Conservation (phyloP, 441 rosid genomes). For the Pelargonium myrrhifolium region DNA sequence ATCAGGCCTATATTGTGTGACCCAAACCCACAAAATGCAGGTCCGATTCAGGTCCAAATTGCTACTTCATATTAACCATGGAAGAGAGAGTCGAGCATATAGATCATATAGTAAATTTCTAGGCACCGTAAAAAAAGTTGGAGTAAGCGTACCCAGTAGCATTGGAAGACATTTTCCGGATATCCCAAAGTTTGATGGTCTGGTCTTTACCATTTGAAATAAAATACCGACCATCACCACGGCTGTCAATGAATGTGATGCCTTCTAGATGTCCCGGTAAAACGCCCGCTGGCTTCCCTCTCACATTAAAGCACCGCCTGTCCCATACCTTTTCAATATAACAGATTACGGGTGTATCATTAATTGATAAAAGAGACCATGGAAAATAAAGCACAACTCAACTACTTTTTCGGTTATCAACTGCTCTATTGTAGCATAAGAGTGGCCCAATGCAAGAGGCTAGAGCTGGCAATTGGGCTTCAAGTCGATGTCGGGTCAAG, state of each 20-base stretch:
- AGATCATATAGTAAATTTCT: neutral
- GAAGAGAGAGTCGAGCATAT: neutral
- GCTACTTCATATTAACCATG: too few relatives aligned
- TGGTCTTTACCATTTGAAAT: slow-evolving; percentile 75
- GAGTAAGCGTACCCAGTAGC: slow-evolving; percentile 25
- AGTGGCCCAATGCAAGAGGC: too few relatives aligned
- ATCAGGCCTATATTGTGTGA: too few relatives aligned
- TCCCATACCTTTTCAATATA: slow-evolving; percentile 51
- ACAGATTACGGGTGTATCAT: neutral
- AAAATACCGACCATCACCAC: slow-evolving; percentile 58
- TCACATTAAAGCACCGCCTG: slow-evolving; percentile 43
- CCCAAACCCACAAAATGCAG: too few relatives aligned
- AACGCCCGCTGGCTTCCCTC: slow-evolving; percentile 49
- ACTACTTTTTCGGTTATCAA: neutral
- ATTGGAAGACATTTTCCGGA: slow-evolving; percentile 53
- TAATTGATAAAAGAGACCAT: too few relatives aligned
- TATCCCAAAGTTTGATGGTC: slow-evolving; percentile 64
- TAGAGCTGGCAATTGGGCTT: too few relatives aligned
- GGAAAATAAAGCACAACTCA: neutral
- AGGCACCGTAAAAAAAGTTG: neutral
- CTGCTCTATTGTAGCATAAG: too few relatives aligned
- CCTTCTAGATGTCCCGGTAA: slow-evolving; percentile 61
- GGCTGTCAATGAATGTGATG: slow-evolving; percentile 55
- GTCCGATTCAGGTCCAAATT: too few relatives aligned
- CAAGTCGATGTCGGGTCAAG: too few relatives aligned